These are phyloP conservation scores for Myriosclerotinia scirpicola DNA, from an alignment of 2,329 filamentous ascomycete genomes.

Conservation along the genomic window DNA sequence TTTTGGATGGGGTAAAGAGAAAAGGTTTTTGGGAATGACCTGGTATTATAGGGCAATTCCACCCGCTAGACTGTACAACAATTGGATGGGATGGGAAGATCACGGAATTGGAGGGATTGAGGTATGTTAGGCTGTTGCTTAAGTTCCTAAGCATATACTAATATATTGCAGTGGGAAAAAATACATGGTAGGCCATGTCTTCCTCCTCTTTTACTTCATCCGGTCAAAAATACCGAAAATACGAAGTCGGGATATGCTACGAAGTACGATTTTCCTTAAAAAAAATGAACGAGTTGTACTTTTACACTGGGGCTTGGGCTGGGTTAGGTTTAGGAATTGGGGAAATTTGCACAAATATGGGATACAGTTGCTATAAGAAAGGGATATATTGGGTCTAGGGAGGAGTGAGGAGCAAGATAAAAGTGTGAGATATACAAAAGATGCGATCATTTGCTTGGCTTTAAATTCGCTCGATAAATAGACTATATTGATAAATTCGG, in stretches of 20 bases:
- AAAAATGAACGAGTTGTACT: not conserved
- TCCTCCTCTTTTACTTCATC: constrained; percentile 59
- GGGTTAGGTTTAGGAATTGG: too few relatives aligned
- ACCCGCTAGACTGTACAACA: constrained; percentile 60
- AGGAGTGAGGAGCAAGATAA: not conserved
- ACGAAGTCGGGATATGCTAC: not conserved
- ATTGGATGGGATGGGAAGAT: constrained; percentile 62
- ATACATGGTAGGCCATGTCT: constrained; percentile 57
- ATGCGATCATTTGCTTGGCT: constrained; percentile 7
- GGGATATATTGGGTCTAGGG: not conserved
- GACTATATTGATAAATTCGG: too few relatives aligned
- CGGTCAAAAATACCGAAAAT: constrained; percentile 57
- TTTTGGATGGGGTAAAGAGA: constrained; percentile 60
- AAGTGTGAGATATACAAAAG: not conserved
- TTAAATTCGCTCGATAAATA: not conserved
- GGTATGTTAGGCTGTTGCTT: constrained; percentile 27
- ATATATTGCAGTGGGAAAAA: constrained; percentile 51
- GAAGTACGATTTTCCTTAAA: constrained; percentile 15
- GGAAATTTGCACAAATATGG: not conserved
- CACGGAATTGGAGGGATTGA: constrained; percentile 52
- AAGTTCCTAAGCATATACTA: not conserved
- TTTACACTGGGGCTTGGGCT: not conserved
- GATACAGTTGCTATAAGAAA: not conserved
- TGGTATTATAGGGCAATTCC: constrained; percentile 62
- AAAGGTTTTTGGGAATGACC: constrained; percentile 56